Base-by-base conservation (phyloP, 768 basidiomycete species). In the Kockovaella imperatae region DNA sequence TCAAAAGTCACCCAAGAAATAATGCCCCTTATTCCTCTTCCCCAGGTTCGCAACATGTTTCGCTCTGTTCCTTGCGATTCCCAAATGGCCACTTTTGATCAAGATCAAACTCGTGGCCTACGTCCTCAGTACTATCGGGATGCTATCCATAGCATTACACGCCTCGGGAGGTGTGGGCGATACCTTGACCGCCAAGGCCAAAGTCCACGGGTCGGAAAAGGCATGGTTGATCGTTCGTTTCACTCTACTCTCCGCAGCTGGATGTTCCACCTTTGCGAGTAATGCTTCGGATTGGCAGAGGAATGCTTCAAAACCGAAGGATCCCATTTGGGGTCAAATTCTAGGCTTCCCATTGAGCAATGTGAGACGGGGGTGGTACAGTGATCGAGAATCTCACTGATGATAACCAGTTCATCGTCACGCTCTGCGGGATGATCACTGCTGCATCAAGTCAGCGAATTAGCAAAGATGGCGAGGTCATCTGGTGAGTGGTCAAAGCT, bases 281-380 rank as follows among this genome's bases (percentile, higher is more conserved):
- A 68, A 68, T 39, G 62, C 66, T 8, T 30, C 50, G 11, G 64
- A 63, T 46, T 66, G 59, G 56, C 61, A 63, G 43, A 47, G 64
- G 4, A 60, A 60, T 35, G 61, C 60, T 1, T 52, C 47, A 2
- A 36, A 45, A 8, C 47, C 50, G 17, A 50, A 41, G 8, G 53
- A 62, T 36, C 56, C 59, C 0, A 59, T 68, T 48, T 30, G 62
- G 5, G 66, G 66, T 1, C 60, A 68, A 20, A 34, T 68, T 7
- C 17, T 64, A 18, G 66, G 66, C 2, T 68, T 68, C 42, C 66
- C 66, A 0, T 28, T 62, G 31, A 48, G 55, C 24, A 67, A 67
- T 52, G 53, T 54, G 32, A 47, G 47, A 31, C 28, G 13, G 15
- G 5, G 30, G 29, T 18, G 35, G 7, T 7, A 2, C 34, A n/a